Evolutionary conservation across 2,329 filamentous ascomycete species (phyloP).

Genomic region (Hypoxylon rubiginosum): DNA sequence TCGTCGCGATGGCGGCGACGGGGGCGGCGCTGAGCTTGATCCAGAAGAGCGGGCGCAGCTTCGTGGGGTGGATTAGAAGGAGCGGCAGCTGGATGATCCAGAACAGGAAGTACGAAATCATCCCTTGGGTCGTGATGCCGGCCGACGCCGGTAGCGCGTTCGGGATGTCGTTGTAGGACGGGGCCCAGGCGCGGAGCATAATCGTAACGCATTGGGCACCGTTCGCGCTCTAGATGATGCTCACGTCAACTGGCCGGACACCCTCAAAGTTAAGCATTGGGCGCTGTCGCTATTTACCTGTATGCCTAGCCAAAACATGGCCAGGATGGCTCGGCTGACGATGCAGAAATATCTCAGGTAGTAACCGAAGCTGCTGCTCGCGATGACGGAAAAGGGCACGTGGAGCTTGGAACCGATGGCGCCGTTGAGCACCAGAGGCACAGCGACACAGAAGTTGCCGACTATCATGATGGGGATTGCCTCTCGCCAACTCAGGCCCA

Average conservation of each 20-base stretch:
- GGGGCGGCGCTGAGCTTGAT: conserved; percentile 66
- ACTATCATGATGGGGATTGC: conserved; percentile 62
- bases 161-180: conserved; percentile 65
- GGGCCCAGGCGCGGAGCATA: conserved; percentile 65
- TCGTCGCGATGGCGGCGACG: conserved; percentile 70
- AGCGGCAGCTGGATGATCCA: conserved; percentile 58
- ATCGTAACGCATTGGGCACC: conserved; percentile 65
- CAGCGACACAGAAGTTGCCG: conserved; percentile 71
- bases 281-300: conserved; percentile 40
- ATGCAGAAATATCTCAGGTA: conserved; percentile 58
- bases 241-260: conserved; percentile 58
- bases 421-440: conserved; percentile 64
- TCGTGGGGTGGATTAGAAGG: conserved; percentile 51
- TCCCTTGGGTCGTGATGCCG: conserved; percentile 68
- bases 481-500: conserved; percentile 54
- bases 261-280: background rate
- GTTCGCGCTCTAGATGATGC: conserved; percentile 65
- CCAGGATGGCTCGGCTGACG: conserved; percentile 58
- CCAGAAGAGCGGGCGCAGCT: conserved; percentile 61
- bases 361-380: conserved; percentile 61
- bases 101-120: conserved; percentile 65
- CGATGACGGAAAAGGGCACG: conserved; percentile 62
- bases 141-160: conserved; percentile 64
- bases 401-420: conserved; percentile 62
- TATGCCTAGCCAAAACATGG: conserved; percentile 73